These are phyloP conservation scores for Scenedesmus sp. DNA, from an alignment of 163 green algal species.

Conservation along the genomic window DNA sequence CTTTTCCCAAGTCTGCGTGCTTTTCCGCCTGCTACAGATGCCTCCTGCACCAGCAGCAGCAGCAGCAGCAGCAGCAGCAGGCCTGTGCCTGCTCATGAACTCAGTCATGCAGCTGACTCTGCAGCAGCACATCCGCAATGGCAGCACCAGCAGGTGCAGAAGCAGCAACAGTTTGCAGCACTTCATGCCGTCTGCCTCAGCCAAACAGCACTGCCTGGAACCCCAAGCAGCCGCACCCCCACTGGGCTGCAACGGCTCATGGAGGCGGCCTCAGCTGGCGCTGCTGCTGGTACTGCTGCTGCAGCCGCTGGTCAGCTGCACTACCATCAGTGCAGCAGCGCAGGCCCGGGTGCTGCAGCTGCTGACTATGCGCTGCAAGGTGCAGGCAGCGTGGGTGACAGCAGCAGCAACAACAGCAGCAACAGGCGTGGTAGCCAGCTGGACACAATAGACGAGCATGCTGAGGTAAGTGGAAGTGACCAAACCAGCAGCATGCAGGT, in stretches of 20 bases:
- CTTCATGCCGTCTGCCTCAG: not conserved
- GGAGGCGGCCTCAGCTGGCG: not conserved
- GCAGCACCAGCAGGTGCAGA: not conserved
- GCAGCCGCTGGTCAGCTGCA: not conserved
- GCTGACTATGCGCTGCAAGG: not conserved
- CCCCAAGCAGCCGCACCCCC: not conserved
- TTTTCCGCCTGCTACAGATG: not conserved
- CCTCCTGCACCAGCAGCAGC: not conserved
- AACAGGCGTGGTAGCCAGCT: not conserved
- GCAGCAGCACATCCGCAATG: not conserved
- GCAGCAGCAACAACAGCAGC: not conserved
- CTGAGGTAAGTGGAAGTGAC: not conserved
- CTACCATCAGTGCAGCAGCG: not conserved
- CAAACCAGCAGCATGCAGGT: not conserved
- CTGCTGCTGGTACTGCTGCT: not conserved
- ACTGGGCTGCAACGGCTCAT: not conserved
- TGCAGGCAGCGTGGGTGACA: not conserved
- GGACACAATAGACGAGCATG: not conserved
- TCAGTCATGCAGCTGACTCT: not conserved
- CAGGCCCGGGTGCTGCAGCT: not conserved
- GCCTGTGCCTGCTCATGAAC: not conserved
- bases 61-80: not conserved
- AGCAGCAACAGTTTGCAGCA: conserved; percentile 1
- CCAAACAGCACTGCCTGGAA: not conserved
- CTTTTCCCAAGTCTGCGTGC: no score